A percentile compares a stretch with the other conserved stretches of the same genome.
Evolutionary conservation across 768 basidiomycete genomes (phyloP).

Genomic region (Boletus rubescentipes): DNA sequence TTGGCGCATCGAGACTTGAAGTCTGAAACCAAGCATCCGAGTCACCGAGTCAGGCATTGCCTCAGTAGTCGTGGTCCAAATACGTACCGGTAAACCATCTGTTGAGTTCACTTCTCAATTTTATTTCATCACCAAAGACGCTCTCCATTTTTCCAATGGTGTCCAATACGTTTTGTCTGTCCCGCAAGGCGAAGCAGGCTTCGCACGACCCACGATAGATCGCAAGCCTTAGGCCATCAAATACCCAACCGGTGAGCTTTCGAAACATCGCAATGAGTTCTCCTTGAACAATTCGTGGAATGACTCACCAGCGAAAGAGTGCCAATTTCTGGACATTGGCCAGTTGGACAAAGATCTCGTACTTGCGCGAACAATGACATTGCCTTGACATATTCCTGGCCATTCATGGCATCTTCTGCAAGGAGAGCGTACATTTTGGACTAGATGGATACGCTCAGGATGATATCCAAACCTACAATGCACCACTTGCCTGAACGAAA

Average conservation of each 20-base stretch:
- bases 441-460: not conserved
- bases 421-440: constrained; percentile 16
- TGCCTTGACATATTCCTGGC: not conserved
- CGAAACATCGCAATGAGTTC: not conserved
- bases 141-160: constrained; percentile 1
- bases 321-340: constrained; percentile 3
- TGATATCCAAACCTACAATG: not conserved
- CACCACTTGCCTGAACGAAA: constrained; percentile 14
- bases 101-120: not conserved
- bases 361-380: constrained; percentile 2
- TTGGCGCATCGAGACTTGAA: constrained; percentile 7
- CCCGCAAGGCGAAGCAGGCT: not conserved
- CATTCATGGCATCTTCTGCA: constrained; percentile 6
- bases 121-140: constrained; percentile 10
- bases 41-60: not conserved
- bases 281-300: not conserved
- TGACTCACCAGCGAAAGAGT: constrained; percentile 17
- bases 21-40: not conserved
- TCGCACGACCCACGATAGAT: constrained; percentile 11
- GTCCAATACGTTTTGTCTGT: not conserved
- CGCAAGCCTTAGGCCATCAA: constrained; percentile 8
- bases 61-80: not conserved
- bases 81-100: constrained; percentile 13
- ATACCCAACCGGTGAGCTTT: constrained; percentile 20
- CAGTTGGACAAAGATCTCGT: constrained; percentile 13